Evolutionary conservation across 768 basidiomycete genomes (phyloP), one percentile per base, ranked within the genome.

Genomic region (Lactifluus volemus): DNA sequence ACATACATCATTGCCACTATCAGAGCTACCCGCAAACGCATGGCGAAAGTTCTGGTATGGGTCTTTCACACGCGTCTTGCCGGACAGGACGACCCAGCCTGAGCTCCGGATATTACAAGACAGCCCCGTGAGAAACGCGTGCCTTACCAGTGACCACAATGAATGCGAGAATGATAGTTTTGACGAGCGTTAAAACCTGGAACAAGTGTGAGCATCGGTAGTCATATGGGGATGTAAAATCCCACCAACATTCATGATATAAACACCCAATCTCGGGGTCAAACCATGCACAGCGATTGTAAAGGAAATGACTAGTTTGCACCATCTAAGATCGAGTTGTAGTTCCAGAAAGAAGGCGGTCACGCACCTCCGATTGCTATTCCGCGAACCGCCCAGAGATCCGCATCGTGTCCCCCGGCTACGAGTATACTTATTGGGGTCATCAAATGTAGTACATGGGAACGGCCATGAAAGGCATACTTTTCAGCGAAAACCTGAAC

Each of bases 51-150:
- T 84, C 42, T 73, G 75, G 50, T 78, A 75, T 0, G 85, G 83
- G 68, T 86, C 78, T 47, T 75, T 44, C n/a, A 87, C 76, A 8
- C 73, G 75, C 2, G 83, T 84, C 55, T 77, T 73, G 0, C 84
- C 85, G 4, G 79, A 77, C 11, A 87, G 76, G 9, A 86, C 85
- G 25, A 81, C 81, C 73, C 83, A 80, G 3, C 84, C 83, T 76
- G 41, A 30, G 34, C 12, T 11, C 8, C 4, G 15, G 10, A 25
- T 34, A 19, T 12, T 52, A 49, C 44, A 11, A 42, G 44, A 44
- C 11, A 15, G 50, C 47, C 10, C 19, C 21, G 44, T 38, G 32
- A 25, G 15, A 12, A 48, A 48, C 6, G 19, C 15, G 38, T 29
- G 44, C 5, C 66, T 14, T 55, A 65, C 80, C 80, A 4, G 82